Percentiles rank a stretch among this genome's conserved stretches.
Conservation (phyloP, 768 basidiomycete species). For the Tylopilus cervinicoccineus region DNA sequence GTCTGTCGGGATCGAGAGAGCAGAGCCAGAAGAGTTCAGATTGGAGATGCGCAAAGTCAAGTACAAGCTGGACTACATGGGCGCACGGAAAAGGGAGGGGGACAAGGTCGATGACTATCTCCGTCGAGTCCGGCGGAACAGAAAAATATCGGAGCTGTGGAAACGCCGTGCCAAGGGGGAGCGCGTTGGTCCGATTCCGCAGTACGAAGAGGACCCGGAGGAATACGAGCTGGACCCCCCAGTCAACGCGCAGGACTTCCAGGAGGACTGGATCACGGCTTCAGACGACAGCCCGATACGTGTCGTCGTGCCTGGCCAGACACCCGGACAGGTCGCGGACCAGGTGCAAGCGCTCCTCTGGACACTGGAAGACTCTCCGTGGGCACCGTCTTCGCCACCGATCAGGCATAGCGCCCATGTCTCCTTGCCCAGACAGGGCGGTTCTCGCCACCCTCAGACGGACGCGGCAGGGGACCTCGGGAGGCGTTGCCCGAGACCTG, state of each 20-base stretch:
- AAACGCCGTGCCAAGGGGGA: conserved; percentile 27
- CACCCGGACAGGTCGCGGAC: conserved; percentile 17
- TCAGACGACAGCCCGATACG: conserved; percentile 33
- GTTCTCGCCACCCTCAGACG: conserved; percentile 4
- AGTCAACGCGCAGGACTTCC: conserved; percentile 31
- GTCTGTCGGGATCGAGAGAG: conserved; percentile 33
- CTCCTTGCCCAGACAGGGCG: not conserved
- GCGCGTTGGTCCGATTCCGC: conserved; percentile 28
- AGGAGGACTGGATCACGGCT: conserved; percentile 33
- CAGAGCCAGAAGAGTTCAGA: conserved; percentile 39
- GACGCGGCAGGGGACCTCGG: conserved; percentile 8
- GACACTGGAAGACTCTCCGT: conserved; percentile 11
- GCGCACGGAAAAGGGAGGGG: conserved; percentile 34
- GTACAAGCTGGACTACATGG: conserved; percentile 47
- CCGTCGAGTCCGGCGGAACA: conserved; percentile 29
- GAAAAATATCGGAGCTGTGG: conserved; percentile 23
- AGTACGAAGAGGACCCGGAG: conserved; percentile 28
- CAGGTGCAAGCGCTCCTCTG: conserved; percentile 20
- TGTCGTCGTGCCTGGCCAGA: conserved; percentile 37
- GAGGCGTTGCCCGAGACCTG: conserved; percentile 7
- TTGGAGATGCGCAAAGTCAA: conserved; percentile 55
- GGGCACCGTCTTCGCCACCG: conserved; percentile 4
- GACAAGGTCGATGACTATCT: conserved; percentile 30
- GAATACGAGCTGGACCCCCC: conserved; percentile 33
- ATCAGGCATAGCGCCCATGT: not conserved